phyloP scores from a whole-genome alignment of 176 grass and related monocot species.

The Melocanna baccifera region DNA sequence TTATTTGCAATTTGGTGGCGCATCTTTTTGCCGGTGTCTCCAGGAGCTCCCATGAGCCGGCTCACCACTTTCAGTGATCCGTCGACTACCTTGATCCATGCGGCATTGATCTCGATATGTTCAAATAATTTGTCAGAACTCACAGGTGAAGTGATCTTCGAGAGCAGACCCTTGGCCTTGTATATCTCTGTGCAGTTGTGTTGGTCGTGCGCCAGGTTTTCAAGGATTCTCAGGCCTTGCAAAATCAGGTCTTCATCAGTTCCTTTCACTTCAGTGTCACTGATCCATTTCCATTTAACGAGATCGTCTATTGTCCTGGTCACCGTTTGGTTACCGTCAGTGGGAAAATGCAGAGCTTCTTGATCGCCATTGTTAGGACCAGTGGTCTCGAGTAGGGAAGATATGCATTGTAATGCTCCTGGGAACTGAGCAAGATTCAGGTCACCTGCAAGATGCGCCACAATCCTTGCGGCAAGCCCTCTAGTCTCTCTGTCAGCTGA shows the following conservation, averaged over 20 bases:
- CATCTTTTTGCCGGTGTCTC: background rate
- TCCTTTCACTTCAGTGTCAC: no score
- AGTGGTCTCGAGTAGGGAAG: background rate
- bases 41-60: background rate
- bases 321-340: background rate
- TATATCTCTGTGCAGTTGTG: background rate
- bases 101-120: background rate
- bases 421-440: background rate
- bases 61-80: background rate
- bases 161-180: background rate
- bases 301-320: no score
- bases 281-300: no score
- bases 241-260: background rate
- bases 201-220: background rate
- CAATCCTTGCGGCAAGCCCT: background rate
- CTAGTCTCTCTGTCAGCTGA: background rate
- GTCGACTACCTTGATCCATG: background rate
- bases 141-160: background rate
- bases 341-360: background rate
- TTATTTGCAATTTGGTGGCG: background rate
- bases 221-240: constrained; percentile 14
- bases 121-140: background rate
- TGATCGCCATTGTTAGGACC: background rate
- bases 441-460: background rate
- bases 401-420: background rate